Evolutionary conservation across 768 basidiomycete species (phyloP).

Genomic region (Tulasnella sp.): DNA sequence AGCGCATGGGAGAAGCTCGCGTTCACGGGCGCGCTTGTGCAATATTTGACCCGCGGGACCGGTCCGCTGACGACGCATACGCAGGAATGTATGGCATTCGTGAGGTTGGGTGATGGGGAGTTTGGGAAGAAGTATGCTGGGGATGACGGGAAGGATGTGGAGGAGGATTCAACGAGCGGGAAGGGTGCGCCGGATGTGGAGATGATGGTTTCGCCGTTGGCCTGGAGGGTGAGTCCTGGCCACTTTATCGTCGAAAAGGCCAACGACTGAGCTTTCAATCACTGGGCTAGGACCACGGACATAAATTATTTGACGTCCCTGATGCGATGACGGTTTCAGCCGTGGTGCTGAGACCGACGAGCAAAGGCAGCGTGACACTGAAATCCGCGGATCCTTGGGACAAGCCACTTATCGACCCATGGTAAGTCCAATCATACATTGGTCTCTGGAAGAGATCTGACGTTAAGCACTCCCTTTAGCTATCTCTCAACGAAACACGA

Average conservation of each 20-base stretch:
- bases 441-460: neutral
- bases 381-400: neutral
- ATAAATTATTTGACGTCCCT: neutral
- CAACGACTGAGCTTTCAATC: neutral
- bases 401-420: neutral
- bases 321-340: neutral
- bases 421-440: neutral
- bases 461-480: neutral
- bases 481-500: conserved; percentile 7
- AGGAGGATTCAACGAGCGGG: conserved; percentile 8
- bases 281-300: neutral
- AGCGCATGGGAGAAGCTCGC: neutral
- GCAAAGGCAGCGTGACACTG: neutral
- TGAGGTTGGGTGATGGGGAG: neutral
- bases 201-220: conserved; percentile 10
- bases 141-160: neutral
- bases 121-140: neutral
- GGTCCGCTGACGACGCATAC: neutral
- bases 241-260: neutral
- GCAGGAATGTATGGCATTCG: conserved; percentile 1
- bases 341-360: neutral
- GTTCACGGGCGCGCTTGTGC: neutral
- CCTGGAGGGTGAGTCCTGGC: neutral
- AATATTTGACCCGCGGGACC: neutral
- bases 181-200: conserved; percentile 13